phyloP scores from a whole-genome alignment of 305 asterid species.

The Ajuga reptans region DNA sequence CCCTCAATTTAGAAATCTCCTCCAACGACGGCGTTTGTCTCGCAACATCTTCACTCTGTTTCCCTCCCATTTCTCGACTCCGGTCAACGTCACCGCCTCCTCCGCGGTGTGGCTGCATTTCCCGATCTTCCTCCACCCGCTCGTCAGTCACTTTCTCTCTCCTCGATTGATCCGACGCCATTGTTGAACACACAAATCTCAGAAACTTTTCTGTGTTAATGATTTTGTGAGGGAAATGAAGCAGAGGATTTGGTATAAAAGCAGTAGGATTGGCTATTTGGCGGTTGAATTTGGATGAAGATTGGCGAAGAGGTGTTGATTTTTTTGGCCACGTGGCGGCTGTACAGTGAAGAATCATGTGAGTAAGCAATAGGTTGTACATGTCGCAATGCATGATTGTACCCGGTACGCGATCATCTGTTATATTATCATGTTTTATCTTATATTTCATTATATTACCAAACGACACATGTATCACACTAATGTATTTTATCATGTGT shows the following conservation, averaged over 20 bases:
- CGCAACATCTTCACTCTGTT: not conserved
- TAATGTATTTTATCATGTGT: no score
- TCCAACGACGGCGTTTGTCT: constrained; percentile 38
- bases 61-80: not conserved
- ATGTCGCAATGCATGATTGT: constrained; percentile 25
- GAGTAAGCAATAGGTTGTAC: constrained; percentile 27
- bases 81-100: not conserved
- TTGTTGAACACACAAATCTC: constrained; percentile 12
- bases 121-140: constrained; percentile 53
- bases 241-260: not conserved
- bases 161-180: constrained; percentile 54
- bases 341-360: not conserved
- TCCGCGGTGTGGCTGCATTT: no score
- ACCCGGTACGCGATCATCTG: no score
- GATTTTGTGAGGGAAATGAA: not conserved
- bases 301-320: not conserved
- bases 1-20: constrained; percentile 44
- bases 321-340: constrained; percentile 25
- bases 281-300: constrained; percentile 24
- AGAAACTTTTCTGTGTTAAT: not conserved
- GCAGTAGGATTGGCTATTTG: not conserved
- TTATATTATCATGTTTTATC: no score
- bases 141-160: constrained; percentile 36
- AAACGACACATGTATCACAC: no score
- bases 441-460: no score